Percentiles rank a stretch among this genome's conserved stretches.
phyloP scores from a whole-genome alignment of 192 early-diverging fungal genomes.

The Chytriomyces sp. region DNA sequence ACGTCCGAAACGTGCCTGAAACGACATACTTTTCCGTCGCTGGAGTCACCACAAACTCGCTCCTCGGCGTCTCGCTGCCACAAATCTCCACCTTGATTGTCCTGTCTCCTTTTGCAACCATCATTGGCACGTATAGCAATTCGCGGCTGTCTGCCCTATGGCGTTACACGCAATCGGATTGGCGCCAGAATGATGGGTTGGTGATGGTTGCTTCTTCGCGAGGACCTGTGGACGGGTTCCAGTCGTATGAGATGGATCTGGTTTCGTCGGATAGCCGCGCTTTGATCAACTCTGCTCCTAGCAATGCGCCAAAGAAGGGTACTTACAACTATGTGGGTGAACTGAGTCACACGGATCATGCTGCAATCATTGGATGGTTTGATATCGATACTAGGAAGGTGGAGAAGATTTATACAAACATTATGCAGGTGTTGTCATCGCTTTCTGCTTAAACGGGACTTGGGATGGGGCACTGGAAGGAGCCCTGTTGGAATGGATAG shows the following conservation, averaged over 20 bases:
- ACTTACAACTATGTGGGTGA: constrained; percentile 18
- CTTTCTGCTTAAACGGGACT: constrained; percentile 23
- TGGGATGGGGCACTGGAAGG: no score
- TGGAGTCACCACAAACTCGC: constrained; percentile 11
- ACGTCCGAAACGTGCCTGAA: constrained; percentile 25
- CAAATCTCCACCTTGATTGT: constrained; percentile 13
- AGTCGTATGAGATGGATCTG: constrained; percentile 19
- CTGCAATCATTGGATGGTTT: constrained; percentile 4
- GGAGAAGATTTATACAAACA: constrained; percentile 22
- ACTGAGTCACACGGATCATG: constrained; percentile 15
- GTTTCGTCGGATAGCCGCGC: neutral
- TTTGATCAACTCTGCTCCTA: neutral
- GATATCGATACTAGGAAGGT: constrained; percentile 22
- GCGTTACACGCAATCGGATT: neutral
- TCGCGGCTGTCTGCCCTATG: neutral
- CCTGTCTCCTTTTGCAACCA: constrained; percentile 18
- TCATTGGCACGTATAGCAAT: constrained; percentile 35
- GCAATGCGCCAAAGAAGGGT: constrained; percentile 5
- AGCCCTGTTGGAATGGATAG: no score
- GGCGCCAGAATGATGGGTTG: constrained; percentile 35
- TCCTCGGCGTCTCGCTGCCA: neutral
- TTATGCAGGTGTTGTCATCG: constrained; percentile 22
- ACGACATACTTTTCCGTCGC: constrained; percentile 34
- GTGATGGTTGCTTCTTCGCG: constrained; percentile 18
- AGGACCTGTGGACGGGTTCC: constrained; percentile 21